A percentile compares a stretch with the other conserved stretches of the same genome.
phyloP scores from a whole-genome alignment of 441 rosid genomes.

The Populus hybrid region DNA sequence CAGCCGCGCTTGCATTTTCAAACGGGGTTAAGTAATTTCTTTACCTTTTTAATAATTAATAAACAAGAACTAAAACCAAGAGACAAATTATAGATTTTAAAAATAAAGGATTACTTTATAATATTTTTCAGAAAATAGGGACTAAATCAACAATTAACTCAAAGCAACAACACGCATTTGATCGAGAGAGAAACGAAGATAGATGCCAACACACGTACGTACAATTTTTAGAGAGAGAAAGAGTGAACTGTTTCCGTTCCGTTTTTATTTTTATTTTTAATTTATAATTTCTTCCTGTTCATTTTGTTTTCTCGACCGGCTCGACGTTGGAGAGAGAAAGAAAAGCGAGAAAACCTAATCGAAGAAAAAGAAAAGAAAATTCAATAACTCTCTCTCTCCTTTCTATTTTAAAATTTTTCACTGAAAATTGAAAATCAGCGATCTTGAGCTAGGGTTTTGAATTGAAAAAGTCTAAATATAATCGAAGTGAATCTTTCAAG shows the following conservation, averaged over 20 bases:
- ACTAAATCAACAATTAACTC: not conserved
- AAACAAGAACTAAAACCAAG: no score
- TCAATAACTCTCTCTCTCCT: not conserved
- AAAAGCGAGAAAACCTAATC: conserved; percentile 16
- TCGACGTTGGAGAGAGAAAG: conserved; percentile 9
- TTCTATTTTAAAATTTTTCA: not conserved
- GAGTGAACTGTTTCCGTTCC: conserved; percentile 26
- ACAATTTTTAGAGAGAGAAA: not conserved
- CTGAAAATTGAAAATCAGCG: conserved; percentile 16
- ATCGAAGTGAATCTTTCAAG: conserved; percentile 8
- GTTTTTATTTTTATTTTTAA: not conserved
- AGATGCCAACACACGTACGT: not conserved
- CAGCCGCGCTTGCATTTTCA: no score
- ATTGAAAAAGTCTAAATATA: not conserved
- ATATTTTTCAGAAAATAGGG: not conserved
- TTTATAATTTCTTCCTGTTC: not conserved
- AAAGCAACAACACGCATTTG: not conserved
- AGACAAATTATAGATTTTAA: no score
- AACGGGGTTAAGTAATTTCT: no score
- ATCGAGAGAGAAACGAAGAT: not conserved
- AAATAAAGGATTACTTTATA: not conserved
- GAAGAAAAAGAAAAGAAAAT: not conserved
- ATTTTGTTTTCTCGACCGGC: conserved; percentile 29
- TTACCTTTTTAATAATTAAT: no score
- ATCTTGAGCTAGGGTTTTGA: conserved; percentile 45